Evolutionary conservation across 306 rosid species (phyloP).

Genomic region (Styphnolobium japonicum): DNA sequence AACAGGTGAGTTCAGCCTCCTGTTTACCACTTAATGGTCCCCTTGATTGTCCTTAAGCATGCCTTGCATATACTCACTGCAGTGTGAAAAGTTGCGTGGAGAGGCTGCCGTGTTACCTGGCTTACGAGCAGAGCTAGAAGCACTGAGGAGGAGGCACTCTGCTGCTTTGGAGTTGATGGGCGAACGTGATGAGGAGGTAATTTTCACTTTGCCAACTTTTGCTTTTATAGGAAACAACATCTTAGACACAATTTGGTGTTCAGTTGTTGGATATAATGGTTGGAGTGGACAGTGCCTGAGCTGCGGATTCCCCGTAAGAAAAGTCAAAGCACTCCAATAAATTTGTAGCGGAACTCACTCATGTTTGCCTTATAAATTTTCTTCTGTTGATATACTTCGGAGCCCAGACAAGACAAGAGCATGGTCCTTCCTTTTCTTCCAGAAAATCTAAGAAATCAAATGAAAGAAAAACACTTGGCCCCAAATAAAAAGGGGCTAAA

Average conservation of each 20-base stretch:
- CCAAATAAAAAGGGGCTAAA: neutral
- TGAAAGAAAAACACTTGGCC: slow-evolving; percentile 11
- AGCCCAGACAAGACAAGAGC: neutral
- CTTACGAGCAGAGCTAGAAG: slow-evolving; percentile 86
- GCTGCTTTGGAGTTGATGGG: slow-evolving; percentile 99
- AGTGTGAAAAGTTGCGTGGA: slow-evolving; percentile 89
- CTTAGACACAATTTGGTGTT: neutral
- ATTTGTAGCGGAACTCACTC: neutral
- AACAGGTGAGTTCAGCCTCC: slow-evolving; percentile 53
- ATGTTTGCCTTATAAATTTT: slow-evolving; percentile 1
- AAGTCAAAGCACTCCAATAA: neutral
- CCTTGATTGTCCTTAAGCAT: slow-evolving; percentile 16
- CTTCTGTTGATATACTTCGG: slow-evolving; percentile 3
- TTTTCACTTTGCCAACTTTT: slow-evolving; percentile 6
- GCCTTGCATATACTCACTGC: slow-evolving; percentile 26
- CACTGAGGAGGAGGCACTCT: slow-evolving; percentile 93
- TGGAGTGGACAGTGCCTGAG: slow-evolving; percentile 5
- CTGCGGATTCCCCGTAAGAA: neutral
- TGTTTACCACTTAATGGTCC: neutral
- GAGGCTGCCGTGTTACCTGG: slow-evolving; percentile 86
- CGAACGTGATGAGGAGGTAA: slow-evolving; percentile 98
- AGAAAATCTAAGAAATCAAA: slow-evolving; percentile 28
- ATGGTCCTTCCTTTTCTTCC: neutral
- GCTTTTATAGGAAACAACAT: neutral
- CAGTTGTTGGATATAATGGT: neutral